A percentile compares a stretch with the other conserved stretches of the same genome.
Conservation (phyloP, 2,329 filamentous ascomycete genomes). For the Aspergillus thermomutatus region DNA sequence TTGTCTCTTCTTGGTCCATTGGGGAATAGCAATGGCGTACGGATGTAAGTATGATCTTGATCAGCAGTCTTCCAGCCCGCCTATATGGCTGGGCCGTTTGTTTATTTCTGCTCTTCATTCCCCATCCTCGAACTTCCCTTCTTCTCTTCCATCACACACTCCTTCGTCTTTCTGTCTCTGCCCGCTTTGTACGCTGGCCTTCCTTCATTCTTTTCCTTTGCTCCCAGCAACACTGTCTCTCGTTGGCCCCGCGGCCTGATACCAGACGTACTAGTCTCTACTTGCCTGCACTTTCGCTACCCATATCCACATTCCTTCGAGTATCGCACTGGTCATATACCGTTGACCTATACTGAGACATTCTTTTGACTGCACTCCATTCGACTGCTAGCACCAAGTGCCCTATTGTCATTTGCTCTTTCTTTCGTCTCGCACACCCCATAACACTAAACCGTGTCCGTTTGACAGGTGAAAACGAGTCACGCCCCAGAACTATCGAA, state of each 20-base stretch:
- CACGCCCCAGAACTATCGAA: constrained; percentile 24
- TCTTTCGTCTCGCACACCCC: neutral
- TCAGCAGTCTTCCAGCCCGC: constrained; percentile 23
- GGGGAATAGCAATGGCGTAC: constrained; percentile 35
- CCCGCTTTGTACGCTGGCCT: constrained; percentile 11
- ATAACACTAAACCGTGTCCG: constrained; percentile 19
- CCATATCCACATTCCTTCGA: constrained; percentile 1
- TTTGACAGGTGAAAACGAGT: constrained; percentile 29
- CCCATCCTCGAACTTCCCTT: constrained; percentile 28
- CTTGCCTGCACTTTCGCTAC: constrained; percentile 5
- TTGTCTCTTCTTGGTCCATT: constrained; percentile 15
- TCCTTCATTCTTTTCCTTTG: constrained; percentile 21
- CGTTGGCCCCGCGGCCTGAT: constrained; percentile 1
- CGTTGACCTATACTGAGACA: neutral
- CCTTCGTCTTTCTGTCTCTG: constrained; percentile 12
- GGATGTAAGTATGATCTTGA: constrained; percentile 32
- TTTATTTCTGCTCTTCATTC: constrained; percentile 40
- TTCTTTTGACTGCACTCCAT: neutral
- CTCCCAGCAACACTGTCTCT: constrained; percentile 10
- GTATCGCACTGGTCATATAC: neutral
- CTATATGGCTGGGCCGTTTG: constrained; percentile 32
- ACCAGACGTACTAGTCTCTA: neutral
- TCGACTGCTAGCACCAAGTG: too few species aligned
- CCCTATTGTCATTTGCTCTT: neutral
- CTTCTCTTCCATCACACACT: constrained; percentile 14